These are phyloP conservation scores for Claviceps paspali DNA, from an alignment of 2,329 filamentous ascomycete genomes.

Conservation along the genomic window DNA sequence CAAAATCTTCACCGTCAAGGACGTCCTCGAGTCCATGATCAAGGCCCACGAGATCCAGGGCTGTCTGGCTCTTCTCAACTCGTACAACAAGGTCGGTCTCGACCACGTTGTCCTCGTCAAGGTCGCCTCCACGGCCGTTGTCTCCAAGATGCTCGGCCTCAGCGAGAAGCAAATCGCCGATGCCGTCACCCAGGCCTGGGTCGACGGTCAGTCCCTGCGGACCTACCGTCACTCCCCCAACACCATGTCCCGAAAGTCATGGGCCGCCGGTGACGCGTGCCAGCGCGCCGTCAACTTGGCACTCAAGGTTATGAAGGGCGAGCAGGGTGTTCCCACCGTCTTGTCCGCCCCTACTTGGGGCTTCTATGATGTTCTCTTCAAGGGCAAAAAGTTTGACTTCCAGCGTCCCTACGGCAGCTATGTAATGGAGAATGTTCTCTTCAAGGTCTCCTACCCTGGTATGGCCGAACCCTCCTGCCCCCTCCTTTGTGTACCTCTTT, in stretches of 20 bases:
- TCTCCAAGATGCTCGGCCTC: slow-evolving; percentile 88
- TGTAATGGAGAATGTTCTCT: slow-evolving; percentile 99
- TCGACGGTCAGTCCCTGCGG: slow-evolving; percentile 87
- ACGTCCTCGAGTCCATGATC: slow-evolving; percentile 94
- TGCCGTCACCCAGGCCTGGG: slow-evolving; percentile 92
- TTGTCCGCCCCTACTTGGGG: slow-evolving; percentile 89
- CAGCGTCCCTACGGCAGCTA: slow-evolving; percentile 94
- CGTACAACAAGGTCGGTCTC: slow-evolving; percentile 94
- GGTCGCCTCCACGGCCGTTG: slow-evolving; percentile 85
- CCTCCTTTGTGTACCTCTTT: too few relatives aligned
- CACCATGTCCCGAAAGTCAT: slow-evolving; percentile 99
- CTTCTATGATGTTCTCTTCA: slow-evolving; percentile 97
- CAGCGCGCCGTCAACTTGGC: slow-evolving; percentile 86
- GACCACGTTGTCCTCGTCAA: slow-evolving; percentile 98
- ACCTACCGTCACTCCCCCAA: slow-evolving; percentile 97
- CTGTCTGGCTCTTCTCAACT: slow-evolving; percentile 91
- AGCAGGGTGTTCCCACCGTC: slow-evolving; percentile 81
- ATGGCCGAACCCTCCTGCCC: slow-evolving; percentile 22
- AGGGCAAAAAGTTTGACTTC: slow-evolving; percentile 90
- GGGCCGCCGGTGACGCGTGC: slow-evolving; percentile 96
- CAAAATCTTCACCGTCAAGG: slow-evolving; percentile 75
- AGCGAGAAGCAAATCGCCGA: slow-evolving; percentile 83
- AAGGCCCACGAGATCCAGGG: slow-evolving; percentile 99
- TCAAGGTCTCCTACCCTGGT: slow-evolving; percentile 98
- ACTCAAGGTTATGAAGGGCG: slow-evolving; percentile 81